Percentiles rank a stretch among this genome's conserved stretches.
Evolutionary conservation across 2,329 filamentous ascomycete species (phyloP).

Genomic region (Trichoderma sp.): DNA sequence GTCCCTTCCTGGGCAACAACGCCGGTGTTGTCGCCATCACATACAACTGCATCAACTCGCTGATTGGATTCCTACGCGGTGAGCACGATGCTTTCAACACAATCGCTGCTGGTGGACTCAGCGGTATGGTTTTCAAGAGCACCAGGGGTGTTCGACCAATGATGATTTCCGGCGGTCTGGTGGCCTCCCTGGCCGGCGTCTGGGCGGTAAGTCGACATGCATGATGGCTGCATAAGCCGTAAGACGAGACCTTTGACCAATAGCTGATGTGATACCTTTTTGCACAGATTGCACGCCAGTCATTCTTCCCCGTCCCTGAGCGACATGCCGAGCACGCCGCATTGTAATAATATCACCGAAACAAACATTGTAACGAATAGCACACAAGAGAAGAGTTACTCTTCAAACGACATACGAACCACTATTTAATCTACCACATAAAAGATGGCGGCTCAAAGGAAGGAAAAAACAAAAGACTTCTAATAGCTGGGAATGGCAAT

Average conservation of each 20-base stretch:
- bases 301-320: conserved; percentile 48
- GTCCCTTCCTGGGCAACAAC: conserved; percentile 94
- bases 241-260: conserved; percentile 25
- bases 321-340: conserved; percentile 32
- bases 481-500: conserved; percentile 3
- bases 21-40: conserved; percentile 94
- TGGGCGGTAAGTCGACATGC: conserved; percentile 77
- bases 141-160: conserved; percentile 88
- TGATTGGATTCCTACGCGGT: conserved; percentile 75
- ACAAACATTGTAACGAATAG: conserved; percentile 24
- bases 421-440: conserved; percentile 26
- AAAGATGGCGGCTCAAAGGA: conserved; percentile 3
- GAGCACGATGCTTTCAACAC: conserved; percentile 92
- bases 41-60: conserved; percentile 92
- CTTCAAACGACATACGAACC: conserved; percentile 14
- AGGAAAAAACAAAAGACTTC: neutral
- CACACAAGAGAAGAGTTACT: conserved; percentile 6
- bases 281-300: conserved; percentile 45
- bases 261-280: conserved; percentile 3
- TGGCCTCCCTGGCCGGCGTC: conserved; percentile 78
- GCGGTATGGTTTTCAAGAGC: conserved; percentile 95
- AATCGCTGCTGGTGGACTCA: conserved; percentile 79
- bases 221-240: conserved; percentile 3
- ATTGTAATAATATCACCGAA: conserved; percentile 21
- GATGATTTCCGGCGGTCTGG: conserved; percentile 90